Percentiles rank a stretch among this genome's conserved stretches.
These are phyloP conservation scores for Paramarasmius palmivorus DNA, from an alignment of 1,284 basidiomycete genomes.

Conservation along the genomic window DNA sequence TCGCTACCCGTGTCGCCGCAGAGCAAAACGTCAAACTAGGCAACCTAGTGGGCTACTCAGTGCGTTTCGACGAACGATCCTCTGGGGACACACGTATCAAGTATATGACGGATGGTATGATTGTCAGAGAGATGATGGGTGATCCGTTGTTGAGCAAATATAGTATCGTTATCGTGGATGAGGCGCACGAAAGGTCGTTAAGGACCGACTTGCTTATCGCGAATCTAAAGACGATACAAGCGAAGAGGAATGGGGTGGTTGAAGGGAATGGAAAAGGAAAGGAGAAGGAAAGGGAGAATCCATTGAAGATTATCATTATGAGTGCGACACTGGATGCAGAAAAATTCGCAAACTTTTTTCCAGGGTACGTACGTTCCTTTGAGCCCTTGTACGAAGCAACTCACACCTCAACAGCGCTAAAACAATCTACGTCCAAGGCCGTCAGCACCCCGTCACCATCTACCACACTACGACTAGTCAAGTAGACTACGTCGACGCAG, in stretches of 20 bases:
- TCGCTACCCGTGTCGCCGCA: slow-evolving; percentile 85
- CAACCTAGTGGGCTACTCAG: slow-evolving; percentile 86
- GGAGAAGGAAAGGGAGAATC: slow-evolving; percentile 33
- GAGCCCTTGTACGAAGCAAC: slow-evolving; percentile 10
- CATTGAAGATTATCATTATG: slow-evolving; percentile 94
- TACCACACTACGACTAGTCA: slow-evolving; percentile 75
- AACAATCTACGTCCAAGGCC: slow-evolving; percentile 88
- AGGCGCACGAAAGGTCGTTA: slow-evolving; percentile 95
- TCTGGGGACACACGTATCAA: slow-evolving; percentile 80
- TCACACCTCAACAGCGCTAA: slow-evolving; percentile 66
- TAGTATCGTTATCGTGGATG: slow-evolving; percentile 91
- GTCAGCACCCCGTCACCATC: slow-evolving; percentile 89
- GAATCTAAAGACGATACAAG: slow-evolving; percentile 86
- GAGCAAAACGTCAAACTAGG: slow-evolving; percentile 80
- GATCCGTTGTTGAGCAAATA: slow-evolving; percentile 82
- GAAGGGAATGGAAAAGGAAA: slow-evolving; percentile 43
- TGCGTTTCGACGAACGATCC: slow-evolving; percentile 90
- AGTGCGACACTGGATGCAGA: slow-evolving; percentile 96
- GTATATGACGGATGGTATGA: slow-evolving; percentile 96
- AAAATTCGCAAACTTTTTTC: slow-evolving; percentile 89
- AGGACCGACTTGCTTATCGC: slow-evolving; percentile 95
- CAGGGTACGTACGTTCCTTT: slow-evolving; percentile 60
- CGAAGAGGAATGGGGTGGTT: slow-evolving; percentile 54
- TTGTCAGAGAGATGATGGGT: slow-evolving; percentile 86
- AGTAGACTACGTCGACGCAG: slow-evolving; percentile 87